Evolutionary conservation across 805 yeast species (phyloP).

Genomic region (Martiniozyma abietophila): DNA sequence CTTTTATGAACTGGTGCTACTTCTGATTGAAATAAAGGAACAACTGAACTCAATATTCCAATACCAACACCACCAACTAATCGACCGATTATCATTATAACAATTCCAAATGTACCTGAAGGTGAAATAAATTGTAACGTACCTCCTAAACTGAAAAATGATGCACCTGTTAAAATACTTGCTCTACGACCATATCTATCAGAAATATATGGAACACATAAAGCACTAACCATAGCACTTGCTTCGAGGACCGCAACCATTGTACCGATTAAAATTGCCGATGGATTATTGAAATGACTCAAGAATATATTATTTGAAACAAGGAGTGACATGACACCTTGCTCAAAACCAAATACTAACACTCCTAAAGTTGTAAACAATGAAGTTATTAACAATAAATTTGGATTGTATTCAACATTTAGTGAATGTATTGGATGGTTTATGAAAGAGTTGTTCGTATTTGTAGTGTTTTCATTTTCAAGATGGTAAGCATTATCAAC

Average conservation of each 20-base stretch:
- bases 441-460: no score
- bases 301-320: conserved; percentile 63
- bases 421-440: no score
- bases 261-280: conserved; percentile 64
- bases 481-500: no score
- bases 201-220: conserved; percentile 64
- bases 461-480: no score
- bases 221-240: conserved; percentile 70
- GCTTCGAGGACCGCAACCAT: conserved; percentile 80
- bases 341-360: conserved; percentile 64
- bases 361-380: no score
- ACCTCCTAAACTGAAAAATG: conserved; percentile 70
- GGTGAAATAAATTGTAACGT: conserved; percentile 54
- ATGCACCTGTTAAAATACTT: conserved; percentile 69
- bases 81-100: conserved; percentile 61
- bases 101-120: conserved; percentile 27
- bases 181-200: conserved; percentile 71
- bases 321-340: conserved; percentile 73
- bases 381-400: no score
- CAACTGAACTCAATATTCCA: conserved; percentile 74
- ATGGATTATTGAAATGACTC: conserved; percentile 59
- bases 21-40: conserved; percentile 83
- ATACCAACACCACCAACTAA: conserved; percentile 80
- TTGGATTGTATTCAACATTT: no score
- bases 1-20: conserved; percentile 81